Conservation (phyloP, 1,284 basidiomycete genomes). For the Cryptococcus sp. region DNA sequence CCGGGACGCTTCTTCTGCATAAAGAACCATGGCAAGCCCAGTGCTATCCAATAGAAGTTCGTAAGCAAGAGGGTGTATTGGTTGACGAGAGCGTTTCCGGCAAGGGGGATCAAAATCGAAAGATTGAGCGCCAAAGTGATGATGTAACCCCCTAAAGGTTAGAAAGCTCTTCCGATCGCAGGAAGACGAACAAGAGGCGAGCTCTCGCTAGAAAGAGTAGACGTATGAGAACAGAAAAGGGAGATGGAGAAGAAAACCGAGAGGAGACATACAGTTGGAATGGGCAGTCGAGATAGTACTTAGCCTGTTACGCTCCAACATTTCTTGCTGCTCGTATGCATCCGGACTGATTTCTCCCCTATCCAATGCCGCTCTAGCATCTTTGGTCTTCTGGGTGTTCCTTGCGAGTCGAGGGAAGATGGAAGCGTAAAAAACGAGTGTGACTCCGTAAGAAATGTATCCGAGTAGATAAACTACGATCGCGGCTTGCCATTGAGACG, state of each 20-base stretch:
- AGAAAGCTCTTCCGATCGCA: slow-evolving; percentile 16
- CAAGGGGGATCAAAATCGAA: slow-evolving; percentile 65
- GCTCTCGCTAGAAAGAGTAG: too few species aligned
- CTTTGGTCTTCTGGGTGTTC: slow-evolving; percentile 64
- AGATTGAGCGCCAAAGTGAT: slow-evolving; percentile 63
- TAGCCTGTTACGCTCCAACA: slow-evolving; percentile 75
- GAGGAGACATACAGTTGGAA: slow-evolving; percentile 50
- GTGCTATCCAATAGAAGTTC: slow-evolving; percentile 68
- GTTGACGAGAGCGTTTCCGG: slow-evolving; percentile 60
- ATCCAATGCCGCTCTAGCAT: slow-evolving; percentile 57
- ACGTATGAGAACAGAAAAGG: too few species aligned
- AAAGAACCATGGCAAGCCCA: slow-evolving; percentile 78
- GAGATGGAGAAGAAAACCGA: too few species aligned
- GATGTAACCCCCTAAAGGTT: slow-evolving; percentile 60
- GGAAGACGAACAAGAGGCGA: too few species aligned
- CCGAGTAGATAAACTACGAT: slow-evolving; percentile 76
- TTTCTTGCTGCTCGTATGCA: slow-evolving; percentile 53
- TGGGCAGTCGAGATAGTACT: slow-evolving; percentile 77
- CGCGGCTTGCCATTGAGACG: slow-evolving; percentile 60
- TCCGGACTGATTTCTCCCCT: slow-evolving; percentile 54
- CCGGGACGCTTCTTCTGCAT: slow-evolving; percentile 71
- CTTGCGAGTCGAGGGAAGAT: slow-evolving; percentile 74
- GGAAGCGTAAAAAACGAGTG: slow-evolving; percentile 64
- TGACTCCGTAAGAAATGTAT: slow-evolving; percentile 52
- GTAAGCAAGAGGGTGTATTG: slow-evolving; percentile 48